Evolutionary conservation across 768 basidiomycete species (phyloP), one percentile per base, ranked within the genome.

Genomic region (Coprinopsis marcescibilis): DNA sequence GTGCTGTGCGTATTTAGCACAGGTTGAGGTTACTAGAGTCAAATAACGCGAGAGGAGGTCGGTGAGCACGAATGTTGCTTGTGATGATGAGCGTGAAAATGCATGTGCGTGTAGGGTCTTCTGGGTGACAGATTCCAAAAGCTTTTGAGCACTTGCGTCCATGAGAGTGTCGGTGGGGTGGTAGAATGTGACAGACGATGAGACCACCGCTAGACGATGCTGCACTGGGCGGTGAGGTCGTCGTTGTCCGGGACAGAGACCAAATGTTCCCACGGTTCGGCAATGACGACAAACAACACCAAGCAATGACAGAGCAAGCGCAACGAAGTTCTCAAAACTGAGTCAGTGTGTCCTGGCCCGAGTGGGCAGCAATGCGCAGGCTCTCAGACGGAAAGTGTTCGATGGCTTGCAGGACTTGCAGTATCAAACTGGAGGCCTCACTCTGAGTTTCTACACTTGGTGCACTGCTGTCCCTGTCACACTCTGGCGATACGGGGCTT

Each of bases 21-120:
- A 83, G 5, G 85, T 79, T 1, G 76, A 68, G 1, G 84, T 67
- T 15, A 89, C 69, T 20, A 89, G 69, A 8, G 75, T 54, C 47
- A 90, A 68, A 62, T 90, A 91, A 46, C 85, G 81, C 29, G 83
- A 73, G 53, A 91, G 75, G 52, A 90, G 70, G 64, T 85, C 87
- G 11, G 85, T 83, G 38, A 91, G 72, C 14, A 84, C 76, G 20
- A 76, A 65, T 8, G 81, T 72, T 2, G 89, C 86, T 57, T 85
- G 83, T 1, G 79, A 65, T 2, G 89, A 91, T 0, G 88, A 76
- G 42, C 85, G 76, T 29, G 83, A 79, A 65, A 92, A 91, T 51
- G 74, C 73, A 53, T 89, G 80, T 0, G 86, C 83, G 52, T 90
- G 87, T 13, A 90, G 73, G 14, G 85, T 83, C 45, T 80, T 77